These are phyloP conservation scores for Mycosphaerelloides madeirae DNA, from an alignment of 2,329 filamentous ascomycete species.

Conservation along the genomic window DNA sequence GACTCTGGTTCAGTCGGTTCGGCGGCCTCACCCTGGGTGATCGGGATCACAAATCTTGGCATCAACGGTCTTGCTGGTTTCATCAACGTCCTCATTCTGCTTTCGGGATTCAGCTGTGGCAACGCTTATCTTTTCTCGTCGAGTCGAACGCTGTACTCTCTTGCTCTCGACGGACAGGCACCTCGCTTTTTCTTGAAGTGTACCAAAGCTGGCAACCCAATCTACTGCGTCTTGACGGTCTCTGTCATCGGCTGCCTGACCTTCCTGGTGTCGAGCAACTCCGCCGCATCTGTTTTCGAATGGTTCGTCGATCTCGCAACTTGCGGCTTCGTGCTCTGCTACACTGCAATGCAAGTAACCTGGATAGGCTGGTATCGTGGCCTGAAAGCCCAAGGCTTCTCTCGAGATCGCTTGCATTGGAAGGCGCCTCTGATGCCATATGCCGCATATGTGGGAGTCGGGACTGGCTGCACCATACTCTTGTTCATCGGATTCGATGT, in stretches of 20 bases:
- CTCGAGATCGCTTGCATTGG: constrained; percentile 4
- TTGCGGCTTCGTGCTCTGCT: constrained; percentile 41
- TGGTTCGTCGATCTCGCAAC: constrained; percentile 70
- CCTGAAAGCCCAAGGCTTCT: constrained; percentile 5
- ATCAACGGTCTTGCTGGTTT: constrained; percentile 56
- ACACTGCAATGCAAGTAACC: constrained; percentile 40
- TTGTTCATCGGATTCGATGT: constrained; percentile 11
- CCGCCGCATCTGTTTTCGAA: constrained; percentile 57
- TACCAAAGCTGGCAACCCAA: constrained; percentile 54
- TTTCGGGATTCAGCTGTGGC: constrained; percentile 57
- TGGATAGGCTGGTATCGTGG: constrained; percentile 29
- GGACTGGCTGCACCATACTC: constrained; percentile 1
- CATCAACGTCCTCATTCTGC: constrained; percentile 64
- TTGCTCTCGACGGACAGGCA: constrained; percentile 60
- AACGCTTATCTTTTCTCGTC: constrained; percentile 52
- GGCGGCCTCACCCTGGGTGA: constrained; percentile 35
- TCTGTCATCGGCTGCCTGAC: constrained; percentile 63
- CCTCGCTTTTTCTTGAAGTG: constrained; percentile 48
- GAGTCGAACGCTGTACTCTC: constrained; percentile 48
- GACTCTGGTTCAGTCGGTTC: constrained; percentile 26
- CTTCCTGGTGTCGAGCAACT: constrained; percentile 63
- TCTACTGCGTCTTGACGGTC: constrained; percentile 64
- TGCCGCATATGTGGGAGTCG: constrained; percentile 4
- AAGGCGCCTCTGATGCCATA: constrained; percentile 9
- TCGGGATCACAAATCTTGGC: constrained; percentile 56